Conservation (phyloP, 495 filamentous ascomycete species). For the Chlorociboria aeruginascens region DNA sequence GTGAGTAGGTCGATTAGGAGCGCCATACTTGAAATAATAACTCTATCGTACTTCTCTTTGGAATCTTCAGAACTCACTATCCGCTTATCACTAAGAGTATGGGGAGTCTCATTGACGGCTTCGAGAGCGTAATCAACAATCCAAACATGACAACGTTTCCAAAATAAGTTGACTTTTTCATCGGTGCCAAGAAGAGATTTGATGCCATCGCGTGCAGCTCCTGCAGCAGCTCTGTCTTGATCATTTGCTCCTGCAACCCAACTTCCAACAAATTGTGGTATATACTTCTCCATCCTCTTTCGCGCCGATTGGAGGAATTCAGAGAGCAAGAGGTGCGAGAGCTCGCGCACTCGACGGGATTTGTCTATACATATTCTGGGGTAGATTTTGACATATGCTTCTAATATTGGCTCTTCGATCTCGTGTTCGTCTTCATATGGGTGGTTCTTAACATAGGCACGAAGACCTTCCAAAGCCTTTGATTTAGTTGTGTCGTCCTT, state of each 20-base stretch:
- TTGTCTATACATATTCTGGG: conserved; percentile 81
- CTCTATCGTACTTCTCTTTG: conserved; percentile 69
- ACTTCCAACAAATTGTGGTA: conserved; percentile 64
- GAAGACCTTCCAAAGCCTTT: conserved; percentile 85
- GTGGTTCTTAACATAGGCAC: conserved; percentile 42
- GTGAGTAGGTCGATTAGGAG: conserved; percentile 42
- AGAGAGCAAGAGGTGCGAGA: conserved; percentile 65
- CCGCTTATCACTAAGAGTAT: conserved; percentile 80
- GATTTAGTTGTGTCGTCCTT: conserved; percentile 85
- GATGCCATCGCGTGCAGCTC: conserved; percentile 63
- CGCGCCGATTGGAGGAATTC: conserved; percentile 58
- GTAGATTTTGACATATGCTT: conserved; percentile 81
- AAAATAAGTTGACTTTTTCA: conserved; percentile 63
- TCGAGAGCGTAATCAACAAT: conserved; percentile 73
- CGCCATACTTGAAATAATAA: conserved; percentile 53
- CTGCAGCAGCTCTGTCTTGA: conserved; percentile 59
- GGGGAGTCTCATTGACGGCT: conserved; percentile 64
- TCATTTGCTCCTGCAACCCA: conserved; percentile 89
- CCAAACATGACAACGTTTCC: conserved; percentile 59
- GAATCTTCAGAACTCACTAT: conserved; percentile 75
- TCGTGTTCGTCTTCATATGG: conserved; percentile 35
- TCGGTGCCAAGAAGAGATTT: conserved; percentile 60
- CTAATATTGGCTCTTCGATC: conserved; percentile 63
- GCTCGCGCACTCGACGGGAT: conserved; percentile 73
- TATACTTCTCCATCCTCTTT: conserved; percentile 65